Base-by-base conservation (phyloP, 192 early-diverging fungal genomes). In the Backusella australiensis region DNA sequence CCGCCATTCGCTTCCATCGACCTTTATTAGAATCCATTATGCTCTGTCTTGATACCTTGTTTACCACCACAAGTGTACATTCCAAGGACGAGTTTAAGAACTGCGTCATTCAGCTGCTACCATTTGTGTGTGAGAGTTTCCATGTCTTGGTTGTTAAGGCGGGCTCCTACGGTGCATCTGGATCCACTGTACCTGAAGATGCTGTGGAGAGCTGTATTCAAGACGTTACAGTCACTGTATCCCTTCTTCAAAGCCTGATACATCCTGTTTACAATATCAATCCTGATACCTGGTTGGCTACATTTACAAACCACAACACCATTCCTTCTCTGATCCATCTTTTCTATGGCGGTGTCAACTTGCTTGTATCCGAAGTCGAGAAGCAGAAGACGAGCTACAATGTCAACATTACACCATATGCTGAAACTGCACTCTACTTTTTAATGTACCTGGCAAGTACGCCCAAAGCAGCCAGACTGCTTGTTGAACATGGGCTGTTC, bases 371-470 rank as follows among this genome's bases (percentile, higher is more conserved):
- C 21, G 82, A 87, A 53, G 49, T 81, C 4, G 72, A 76, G 34
- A 77, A 69, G 73, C 77, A 75, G 72, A 53, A n/a, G 46, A 32
- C 23, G 9, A 63, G n/a, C 23, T 63, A 63, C 11, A 63, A 14
- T 26, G 26, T 63, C 12, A 63, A 23, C 11, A 79, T 84, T 7
- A 80, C 86, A 19, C 84, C 86, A 6, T 87, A 77, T 70, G 80
- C 85, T 35, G 81, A 84, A 63, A 76, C 74, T 65, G 82, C 81
- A n/a, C 74, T 87, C 2, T 84, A 80, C 68, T 79, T 85, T 29
- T 65, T 87, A 44, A 26, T 87, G 21, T 76, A 81, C 0, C 34
- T 86, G 56, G 76, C 86, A 0, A 82, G 83, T 44, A 79, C 78
- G n/a, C 81, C 82, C 12, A 76, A 72, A 32, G 85, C 81, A 70